A percentile compares a stretch with the other conserved stretches of the same genome.
Evolutionary conservation across 2,329 filamentous ascomycete genomes (phyloP).

Genomic region (Xylaria sp.): DNA sequence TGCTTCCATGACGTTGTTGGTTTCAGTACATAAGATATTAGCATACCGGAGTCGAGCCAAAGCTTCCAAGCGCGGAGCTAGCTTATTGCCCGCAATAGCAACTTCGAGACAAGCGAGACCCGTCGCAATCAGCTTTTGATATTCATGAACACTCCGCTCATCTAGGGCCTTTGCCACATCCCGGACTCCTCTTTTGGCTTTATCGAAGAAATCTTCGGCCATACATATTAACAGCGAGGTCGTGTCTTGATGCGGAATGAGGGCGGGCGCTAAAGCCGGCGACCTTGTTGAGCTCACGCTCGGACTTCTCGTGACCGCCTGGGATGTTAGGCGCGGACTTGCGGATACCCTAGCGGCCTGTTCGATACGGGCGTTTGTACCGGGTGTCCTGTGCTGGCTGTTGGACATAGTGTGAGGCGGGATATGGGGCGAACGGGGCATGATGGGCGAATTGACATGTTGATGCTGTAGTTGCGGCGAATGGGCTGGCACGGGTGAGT

Average conservation of each 20-base stretch:
- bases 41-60: slow-evolving; percentile 76
- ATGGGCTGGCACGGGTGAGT: slow-evolving; percentile 40
- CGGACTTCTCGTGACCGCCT: slow-evolving; percentile 46
- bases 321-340: slow-evolving; percentile 46
- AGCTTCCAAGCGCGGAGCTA: slow-evolving; percentile 74
- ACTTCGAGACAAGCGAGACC: slow-evolving; percentile 78
- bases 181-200: slow-evolving; percentile 67
- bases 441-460: slow-evolving; percentile 42
- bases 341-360: slow-evolving; percentile 45
- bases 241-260: slow-evolving; percentile 61
- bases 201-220: slow-evolving; percentile 78
- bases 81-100: slow-evolving; percentile 68
- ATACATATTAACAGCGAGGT: slow-evolving; percentile 73
- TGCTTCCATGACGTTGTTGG: slow-evolving; percentile 77
- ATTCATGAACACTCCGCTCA: slow-evolving; percentile 66
- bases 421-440: slow-evolving; percentile 44
- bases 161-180: slow-evolving; percentile 61
- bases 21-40: slow-evolving; percentile 76
- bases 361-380: slow-evolving; percentile 41
- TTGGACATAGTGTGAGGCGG: slow-evolving; percentile 40
- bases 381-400: slow-evolving; percentile 39
- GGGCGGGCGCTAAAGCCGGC: slow-evolving; percentile 47
- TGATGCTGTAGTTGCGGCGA: slow-evolving; percentile 43
- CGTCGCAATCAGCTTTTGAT: slow-evolving; percentile 77
- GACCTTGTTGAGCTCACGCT: slow-evolving; percentile 50